Conservation (phyloP, 75 land plant species). For the Adiantum capillusveneris region DNA sequence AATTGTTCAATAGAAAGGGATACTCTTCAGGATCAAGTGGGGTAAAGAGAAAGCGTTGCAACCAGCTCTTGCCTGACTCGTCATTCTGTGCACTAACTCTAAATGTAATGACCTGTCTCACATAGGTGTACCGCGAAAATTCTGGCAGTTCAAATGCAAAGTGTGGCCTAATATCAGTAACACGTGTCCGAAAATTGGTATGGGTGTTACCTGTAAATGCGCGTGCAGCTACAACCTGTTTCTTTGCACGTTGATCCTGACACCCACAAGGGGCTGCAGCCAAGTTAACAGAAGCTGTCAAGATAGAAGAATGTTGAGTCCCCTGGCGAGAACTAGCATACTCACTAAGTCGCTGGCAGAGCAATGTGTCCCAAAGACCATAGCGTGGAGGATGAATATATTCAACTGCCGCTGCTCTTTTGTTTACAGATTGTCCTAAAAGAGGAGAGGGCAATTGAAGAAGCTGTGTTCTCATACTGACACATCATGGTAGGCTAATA, state of each 20-base stretch:
- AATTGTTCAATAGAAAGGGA: background rate
- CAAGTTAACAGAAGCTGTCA: background rate
- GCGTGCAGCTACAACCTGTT: no score
- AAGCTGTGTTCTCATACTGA: background rate
- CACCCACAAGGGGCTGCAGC: no score
- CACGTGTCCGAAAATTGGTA: no score
- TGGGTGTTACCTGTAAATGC: no score
- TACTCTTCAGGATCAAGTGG: background rate
- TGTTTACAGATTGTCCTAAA: background rate
- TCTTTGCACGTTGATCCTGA: no score
- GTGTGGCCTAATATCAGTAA: no score
- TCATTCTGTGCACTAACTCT: background rate
- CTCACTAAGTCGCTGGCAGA: no score
- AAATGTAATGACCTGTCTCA: background rate
- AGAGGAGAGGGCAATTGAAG: background rate
- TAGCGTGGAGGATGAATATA: background rate
- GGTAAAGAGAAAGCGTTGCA: slow-evolving; percentile 5
- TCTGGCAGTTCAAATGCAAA: no score
- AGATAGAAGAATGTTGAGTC: background rate
- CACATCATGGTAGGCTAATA: slow-evolving; percentile 1
- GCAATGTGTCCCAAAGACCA: no score
- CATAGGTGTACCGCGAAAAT: no score
- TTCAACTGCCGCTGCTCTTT: background rate
- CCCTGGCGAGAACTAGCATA: background rate
- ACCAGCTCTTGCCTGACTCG: background rate